phyloP scores from a whole-genome alignment of 257 asterid species.

The Ligustrum vulgare region DNA sequence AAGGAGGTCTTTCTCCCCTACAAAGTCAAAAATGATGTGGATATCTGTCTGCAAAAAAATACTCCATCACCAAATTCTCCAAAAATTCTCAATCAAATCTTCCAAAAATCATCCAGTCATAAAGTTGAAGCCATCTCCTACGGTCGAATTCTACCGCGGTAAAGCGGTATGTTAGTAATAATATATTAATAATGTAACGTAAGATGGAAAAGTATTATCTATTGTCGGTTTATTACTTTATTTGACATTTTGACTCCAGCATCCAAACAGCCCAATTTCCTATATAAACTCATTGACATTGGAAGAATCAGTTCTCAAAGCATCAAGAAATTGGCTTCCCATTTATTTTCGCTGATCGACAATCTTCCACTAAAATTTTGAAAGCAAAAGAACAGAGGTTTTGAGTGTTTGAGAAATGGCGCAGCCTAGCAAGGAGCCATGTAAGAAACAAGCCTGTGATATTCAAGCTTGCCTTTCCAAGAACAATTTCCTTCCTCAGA shows the following conservation, averaged over 20 bases:
- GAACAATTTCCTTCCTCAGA: conserved; percentile 86
- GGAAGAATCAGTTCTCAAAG: not conserved
- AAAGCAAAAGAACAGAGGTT: not conserved
- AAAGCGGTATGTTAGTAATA: no score
- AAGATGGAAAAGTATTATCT: not conserved
- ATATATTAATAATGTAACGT: no score
- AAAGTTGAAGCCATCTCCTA: no score
- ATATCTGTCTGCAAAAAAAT: no score
- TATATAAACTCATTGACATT: not conserved
- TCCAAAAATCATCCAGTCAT: no score
- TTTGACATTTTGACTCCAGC: not conserved
- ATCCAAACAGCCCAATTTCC: not conserved
- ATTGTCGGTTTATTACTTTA: not conserved
- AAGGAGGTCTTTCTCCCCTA: no score
- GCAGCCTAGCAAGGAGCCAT: conserved; percentile 87
- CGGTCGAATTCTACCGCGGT: no score
- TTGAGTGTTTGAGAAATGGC: conserved; percentile 40
- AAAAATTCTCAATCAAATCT: no score
- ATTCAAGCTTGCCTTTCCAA: conserved; percentile 97
- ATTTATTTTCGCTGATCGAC: not conserved
- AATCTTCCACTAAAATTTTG: not conserved
- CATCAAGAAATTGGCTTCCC: conserved; percentile 3
- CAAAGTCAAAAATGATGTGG: no score
- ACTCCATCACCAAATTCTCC: no score
- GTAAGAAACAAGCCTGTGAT: conserved; percentile 92